phyloP scores from a whole-genome alignment of 176 grass and related monocot genomes.

The Carex littledalei region DNA sequence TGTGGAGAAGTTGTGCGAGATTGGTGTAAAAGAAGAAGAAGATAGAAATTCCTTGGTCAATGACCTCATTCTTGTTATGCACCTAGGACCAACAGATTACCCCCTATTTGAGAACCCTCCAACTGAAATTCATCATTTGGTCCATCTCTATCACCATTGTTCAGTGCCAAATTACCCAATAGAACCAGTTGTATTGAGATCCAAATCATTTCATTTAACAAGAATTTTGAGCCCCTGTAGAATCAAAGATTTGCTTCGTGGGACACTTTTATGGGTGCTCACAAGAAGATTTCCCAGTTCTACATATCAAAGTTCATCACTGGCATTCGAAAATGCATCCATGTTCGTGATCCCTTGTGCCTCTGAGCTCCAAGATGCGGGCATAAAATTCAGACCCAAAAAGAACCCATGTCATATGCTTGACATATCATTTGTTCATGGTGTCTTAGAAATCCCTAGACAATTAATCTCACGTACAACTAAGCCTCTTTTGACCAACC shows the following conservation, averaged over 20 bases:
- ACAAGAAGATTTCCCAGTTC: not conserved
- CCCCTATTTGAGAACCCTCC: not conserved
- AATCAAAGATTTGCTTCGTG: not conserved
- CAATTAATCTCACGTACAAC: not conserved
- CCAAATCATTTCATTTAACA: not conserved
- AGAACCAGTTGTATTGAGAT: not conserved
- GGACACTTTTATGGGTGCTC: not conserved
- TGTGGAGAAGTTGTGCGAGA: constrained; percentile 10
- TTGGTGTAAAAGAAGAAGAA: not conserved
- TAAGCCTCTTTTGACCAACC: not conserved
- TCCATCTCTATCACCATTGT: constrained; percentile 1
- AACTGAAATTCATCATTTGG: constrained; percentile 3
- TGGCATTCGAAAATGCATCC: not conserved
- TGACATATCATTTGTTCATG: not conserved
- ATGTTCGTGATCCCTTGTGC: not conserved
- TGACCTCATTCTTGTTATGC: not conserved
- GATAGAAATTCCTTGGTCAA: not conserved
- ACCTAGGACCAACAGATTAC: not conserved
- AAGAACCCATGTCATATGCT: too few relatives aligned
- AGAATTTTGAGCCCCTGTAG: not conserved
- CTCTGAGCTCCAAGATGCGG: too few relatives aligned
- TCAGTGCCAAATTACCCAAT: not conserved
- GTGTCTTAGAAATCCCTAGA: constrained; percentile 9
- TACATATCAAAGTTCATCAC: not conserved
- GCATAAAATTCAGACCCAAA: too few relatives aligned